Conservation (phyloP, 352 stramenopile genomes). For the Salisapilia sapeloensis region DNA sequence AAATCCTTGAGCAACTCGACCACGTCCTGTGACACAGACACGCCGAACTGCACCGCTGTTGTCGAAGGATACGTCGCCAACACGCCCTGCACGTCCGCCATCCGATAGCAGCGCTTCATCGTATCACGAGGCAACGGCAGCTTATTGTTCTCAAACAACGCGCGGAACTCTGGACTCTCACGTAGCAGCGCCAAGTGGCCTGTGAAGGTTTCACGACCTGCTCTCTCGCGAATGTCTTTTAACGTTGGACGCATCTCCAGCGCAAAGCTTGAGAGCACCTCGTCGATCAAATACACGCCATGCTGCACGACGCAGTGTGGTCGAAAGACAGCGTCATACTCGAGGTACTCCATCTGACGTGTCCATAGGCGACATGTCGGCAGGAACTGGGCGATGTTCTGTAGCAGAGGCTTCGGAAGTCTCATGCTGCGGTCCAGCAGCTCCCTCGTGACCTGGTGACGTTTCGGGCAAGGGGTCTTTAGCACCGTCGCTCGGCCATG, state of each 20-base stretch:
- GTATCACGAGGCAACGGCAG: conserved; percentile 31
- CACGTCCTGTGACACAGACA: conserved; percentile 64
- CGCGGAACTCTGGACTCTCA: conserved; percentile 38
- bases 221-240: conserved; percentile 21
- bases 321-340: conserved; percentile 49
- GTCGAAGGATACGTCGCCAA: conserved; percentile 38
- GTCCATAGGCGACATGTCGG: conserved; percentile 65
- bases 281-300: conserved; percentile 64
- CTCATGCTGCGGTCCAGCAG: conserved; percentile 53
- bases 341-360: conserved; percentile 60
- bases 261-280: conserved; percentile 59
- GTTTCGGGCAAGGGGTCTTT: conserved; percentile 1
- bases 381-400: conserved; percentile 62
- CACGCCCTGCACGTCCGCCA: conserved; percentile 70
- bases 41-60: conserved; percentile 56
- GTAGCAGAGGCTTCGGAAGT: conserved; percentile 57
- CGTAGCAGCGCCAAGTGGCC: conserved; percentile 57
- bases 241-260: conserved; percentile 43
- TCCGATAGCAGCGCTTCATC: conserved; percentile 35
- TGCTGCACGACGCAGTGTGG: conserved; percentile 66
- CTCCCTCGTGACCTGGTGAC: conserved; percentile 6
- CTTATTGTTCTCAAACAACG: conserved; percentile 34
- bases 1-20: conserved; percentile 47
- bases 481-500: too few species aligned
- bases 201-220: conserved; percentile 14